Base-by-base conservation (phyloP, 371 early-diverging fungal genomes). In the Parasitella parasitica region DNA sequence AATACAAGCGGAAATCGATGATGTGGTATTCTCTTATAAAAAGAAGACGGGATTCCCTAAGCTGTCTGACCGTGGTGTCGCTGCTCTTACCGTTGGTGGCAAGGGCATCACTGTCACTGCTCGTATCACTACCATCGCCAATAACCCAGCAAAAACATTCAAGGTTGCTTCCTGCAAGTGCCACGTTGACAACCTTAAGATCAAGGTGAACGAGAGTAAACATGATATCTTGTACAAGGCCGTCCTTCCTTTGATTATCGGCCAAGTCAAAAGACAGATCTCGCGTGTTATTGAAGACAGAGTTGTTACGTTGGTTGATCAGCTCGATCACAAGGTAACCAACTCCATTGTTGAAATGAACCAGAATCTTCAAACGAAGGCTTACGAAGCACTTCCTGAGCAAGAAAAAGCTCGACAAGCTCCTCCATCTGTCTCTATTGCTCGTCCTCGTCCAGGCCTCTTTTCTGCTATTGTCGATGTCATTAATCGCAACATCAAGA, bases 11-110 rank as follows among this genome's bases (percentile, higher is more conserved):
- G 54, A 57, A 4, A 64, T 77, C 22, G 64, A 70, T 12, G 74
- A 77, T 54, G 77, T 88, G 15, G 84, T 85, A 11, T 89, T 86
- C 54, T 85, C 74, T 28, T 79, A 78, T 64, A 77, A 77, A 59
- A 83, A 82, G 32, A 87, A 87, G 61, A 70, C 75, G 3, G 86
- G 88, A 1, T 87, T 89, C 72, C 78, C 78, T 20, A 72, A 70
- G 48, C 34, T 88, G 15, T 71, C 75, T 53, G 89, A 89, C 60
- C 77, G 75, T 38, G 89, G 89, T 41, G 76, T 84, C 39, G 86
- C 85, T 3, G 76, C 70, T 37, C 20, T 77, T 12, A 20, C n/a
- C 27, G 67, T 86, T 35, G 73, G 77, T 28, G 84, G 80, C 9
- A 81, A 75, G 55, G 89, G 89, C 18, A 75, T 89, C 58, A 75